Conservation (phyloP, 257 asterid species). For the Thymus mandschuricus region DNA sequence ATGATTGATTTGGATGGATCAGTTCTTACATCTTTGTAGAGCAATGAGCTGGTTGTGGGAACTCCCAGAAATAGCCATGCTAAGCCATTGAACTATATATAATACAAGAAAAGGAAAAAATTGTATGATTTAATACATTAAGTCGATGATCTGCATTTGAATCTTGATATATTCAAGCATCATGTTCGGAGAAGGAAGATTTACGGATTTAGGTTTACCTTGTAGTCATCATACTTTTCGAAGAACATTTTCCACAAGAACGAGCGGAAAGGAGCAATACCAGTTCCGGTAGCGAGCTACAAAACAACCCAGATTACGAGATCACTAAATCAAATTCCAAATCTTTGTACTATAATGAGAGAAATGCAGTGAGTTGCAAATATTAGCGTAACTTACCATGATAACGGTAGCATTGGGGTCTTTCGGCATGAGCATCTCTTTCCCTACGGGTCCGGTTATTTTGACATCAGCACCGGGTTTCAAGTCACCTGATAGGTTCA, state of each 20-base stretch:
- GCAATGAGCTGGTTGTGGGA: conserved; percentile 94
- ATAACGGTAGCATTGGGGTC: conserved; percentile 87
- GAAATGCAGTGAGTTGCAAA: neutral
- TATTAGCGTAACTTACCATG: conserved; percentile 50
- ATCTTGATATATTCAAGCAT: neutral
- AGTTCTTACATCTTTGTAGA: conserved; percentile 80
- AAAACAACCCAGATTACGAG: conserved; percentile 19
- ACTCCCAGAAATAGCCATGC: conserved; percentile 99
- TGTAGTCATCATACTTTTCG: conserved; percentile 87
- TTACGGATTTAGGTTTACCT: conserved; percentile 48
- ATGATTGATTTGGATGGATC: neutral
- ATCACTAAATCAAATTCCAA: conserved; percentile 18
- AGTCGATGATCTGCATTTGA: neutral
- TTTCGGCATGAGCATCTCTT: conserved; percentile 98
- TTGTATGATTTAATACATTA: conserved; percentile 4
- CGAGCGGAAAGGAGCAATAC: conserved; percentile 95
- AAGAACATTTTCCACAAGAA: conserved; percentile 98
- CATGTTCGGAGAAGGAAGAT: no score
- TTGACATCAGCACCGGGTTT: conserved; percentile 85
- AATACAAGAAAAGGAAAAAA: conserved; percentile 24
- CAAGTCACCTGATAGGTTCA: conserved; percentile 66
- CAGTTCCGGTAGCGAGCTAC: conserved; percentile 97
- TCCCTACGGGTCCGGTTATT: conserved; percentile 97
- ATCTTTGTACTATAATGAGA: neutral
- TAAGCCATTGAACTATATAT: conserved; percentile 90